phyloP scores from a whole-genome alignment of 345 rosid species.

The Reutealis trisperma region DNA sequence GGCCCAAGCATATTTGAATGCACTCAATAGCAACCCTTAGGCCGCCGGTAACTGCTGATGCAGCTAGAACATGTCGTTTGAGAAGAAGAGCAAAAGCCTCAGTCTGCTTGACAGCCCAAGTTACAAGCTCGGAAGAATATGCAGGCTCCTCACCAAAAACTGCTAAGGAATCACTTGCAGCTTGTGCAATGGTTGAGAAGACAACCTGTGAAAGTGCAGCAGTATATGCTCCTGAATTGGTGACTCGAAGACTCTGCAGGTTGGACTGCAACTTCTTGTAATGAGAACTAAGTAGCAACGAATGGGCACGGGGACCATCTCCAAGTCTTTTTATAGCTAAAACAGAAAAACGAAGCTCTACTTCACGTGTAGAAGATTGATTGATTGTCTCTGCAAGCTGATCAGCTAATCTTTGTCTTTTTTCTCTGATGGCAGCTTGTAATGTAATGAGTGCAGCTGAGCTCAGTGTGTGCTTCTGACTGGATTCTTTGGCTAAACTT shows the following conservation, averaged over 20 bases:
- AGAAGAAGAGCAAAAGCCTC: conserved; percentile 60
- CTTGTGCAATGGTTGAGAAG: conserved; percentile 81
- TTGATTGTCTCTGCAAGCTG: conserved; percentile 64
- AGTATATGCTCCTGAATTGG: conserved; percentile 61
- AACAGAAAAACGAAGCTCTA: conserved; percentile 70
- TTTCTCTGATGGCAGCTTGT: conserved; percentile 52
- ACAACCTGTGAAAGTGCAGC: conserved; percentile 70
- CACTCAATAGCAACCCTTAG: conserved; percentile 75
- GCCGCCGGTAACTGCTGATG: conserved; percentile 74
- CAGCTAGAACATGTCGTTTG: conserved; percentile 68
- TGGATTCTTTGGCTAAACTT: conserved; percentile 46
- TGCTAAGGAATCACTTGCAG: conserved; percentile 73
- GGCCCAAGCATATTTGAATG: conserved; percentile 66
- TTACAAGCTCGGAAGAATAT: conserved; percentile 82
- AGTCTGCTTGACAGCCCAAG: conserved; percentile 89
- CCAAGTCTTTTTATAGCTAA: conserved; percentile 75
- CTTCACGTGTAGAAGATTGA: conserved; percentile 67
- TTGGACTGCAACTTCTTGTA: conserved; percentile 53
- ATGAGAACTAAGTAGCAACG: conserved; percentile 68
- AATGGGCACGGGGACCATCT: conserved; percentile 78
- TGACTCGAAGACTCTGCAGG: conserved; percentile 54
- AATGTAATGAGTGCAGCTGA: conserved; percentile 40
- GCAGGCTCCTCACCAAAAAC: conserved; percentile 84
- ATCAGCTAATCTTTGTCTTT: conserved; percentile 69
- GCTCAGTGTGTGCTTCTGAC: conserved; percentile 41